Base-by-base conservation (phyloP, 78 protist genomes). In the Salpingoeca rosetta region DNA sequence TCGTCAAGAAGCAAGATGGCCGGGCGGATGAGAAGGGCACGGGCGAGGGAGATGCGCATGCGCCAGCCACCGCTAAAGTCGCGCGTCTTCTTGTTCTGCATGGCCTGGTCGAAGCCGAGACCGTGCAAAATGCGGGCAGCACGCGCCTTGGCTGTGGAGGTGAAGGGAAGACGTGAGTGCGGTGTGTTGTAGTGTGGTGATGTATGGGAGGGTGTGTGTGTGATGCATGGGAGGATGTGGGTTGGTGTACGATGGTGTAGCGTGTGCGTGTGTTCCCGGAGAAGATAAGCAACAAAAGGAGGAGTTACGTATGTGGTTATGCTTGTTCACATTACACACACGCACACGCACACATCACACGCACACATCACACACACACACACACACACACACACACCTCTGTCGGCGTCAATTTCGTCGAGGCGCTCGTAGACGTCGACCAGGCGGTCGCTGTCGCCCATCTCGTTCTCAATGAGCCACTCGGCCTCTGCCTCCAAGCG, bases 31-130 rank as follows among this genome's bases (percentile, higher is more conserved):
- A 96, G 95, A 39, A 97, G 90, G 1, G 98, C 99, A 27, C 93
- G 90, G 1, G 98, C 97, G 38, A 97, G 91, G 31, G 98, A 89
- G 27, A 94, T 81, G 51, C 99, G 90, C 95, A 93, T 95, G 43
- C 97, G 85, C 97, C 97, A 96, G 44, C 98, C 98, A 31, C 98
- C 98, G 84, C 87, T 75, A 77, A 95, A 91, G 38, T 82, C 83
- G n/a, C 76, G 85, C 76, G 94, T 93, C 86, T 74, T 90, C 93
- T 75, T 86, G 72, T 0, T 92, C 56, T 90, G 86, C 87, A 87
- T 93, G 89, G 91, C 89, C 37, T 85, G 91, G 3, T 76, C 85
- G 88, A 96, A 96, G 45, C 94, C 95, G 36, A 97, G 90, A 65
- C 96, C 96, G 28, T 12, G 2, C 44, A 95, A 90, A 37, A 80